Conservation (phyloP, 768 basidiomycete genomes). For the Leccinum imitatum region DNA sequence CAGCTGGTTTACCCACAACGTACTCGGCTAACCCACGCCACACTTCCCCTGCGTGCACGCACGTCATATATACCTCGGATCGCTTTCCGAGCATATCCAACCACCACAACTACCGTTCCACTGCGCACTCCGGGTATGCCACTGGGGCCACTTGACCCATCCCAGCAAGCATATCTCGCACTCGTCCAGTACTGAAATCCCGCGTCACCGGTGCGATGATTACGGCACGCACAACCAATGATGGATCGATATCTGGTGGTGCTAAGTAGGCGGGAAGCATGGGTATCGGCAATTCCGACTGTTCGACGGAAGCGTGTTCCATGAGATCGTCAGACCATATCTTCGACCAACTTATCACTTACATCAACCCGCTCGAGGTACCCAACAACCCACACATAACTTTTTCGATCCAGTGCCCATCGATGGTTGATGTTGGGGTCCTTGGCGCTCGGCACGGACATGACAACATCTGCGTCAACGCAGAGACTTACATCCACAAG, state of each 20-base stretch:
- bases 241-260: constrained; percentile 41
- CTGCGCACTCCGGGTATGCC: constrained; percentile 22
- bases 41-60: constrained; percentile 18
- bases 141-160: constrained; percentile 21
- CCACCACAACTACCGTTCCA: neutral
- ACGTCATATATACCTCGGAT: constrained; percentile 25
- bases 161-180: constrained; percentile 24
- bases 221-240: constrained; percentile 54
- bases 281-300: constrained; percentile 44
- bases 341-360: constrained; percentile 19
- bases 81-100: constrained; percentile 14
- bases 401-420: constrained; percentile 57
- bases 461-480: constrained; percentile 34
- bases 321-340: constrained; percentile 16
- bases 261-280: constrained; percentile 41
- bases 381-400: constrained; percentile 54
- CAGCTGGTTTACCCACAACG: constrained; percentile 22
- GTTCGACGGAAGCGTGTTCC: constrained; percentile 9
- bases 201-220: constrained; percentile 42
- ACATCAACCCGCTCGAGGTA: constrained; percentile 53
- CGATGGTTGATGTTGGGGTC: constrained; percentile 14
- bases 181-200: constrained; percentile 41
- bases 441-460: constrained; percentile 12
- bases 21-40: constrained; percentile 29
- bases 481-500: constrained; percentile 59